Evolutionary conservation across 2,329 filamentous ascomycete species (phyloP).

Genomic region (Arthroderma sp.): DNA sequence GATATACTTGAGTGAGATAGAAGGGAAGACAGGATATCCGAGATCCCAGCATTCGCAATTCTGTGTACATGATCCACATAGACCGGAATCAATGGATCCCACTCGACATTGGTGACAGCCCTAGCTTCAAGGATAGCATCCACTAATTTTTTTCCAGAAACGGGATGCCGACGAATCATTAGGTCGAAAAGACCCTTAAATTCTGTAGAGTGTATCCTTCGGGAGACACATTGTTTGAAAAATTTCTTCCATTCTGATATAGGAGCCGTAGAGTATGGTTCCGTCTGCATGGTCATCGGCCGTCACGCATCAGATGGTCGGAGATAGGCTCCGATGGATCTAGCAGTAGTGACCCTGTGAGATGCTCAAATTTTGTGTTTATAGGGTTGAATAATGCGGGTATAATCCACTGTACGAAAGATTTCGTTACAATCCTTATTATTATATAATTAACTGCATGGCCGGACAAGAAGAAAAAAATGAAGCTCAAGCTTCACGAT

Average conservation of each 20-base stretch:
- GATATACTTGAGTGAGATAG: slow-evolving; percentile 25
- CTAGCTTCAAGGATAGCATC: slow-evolving; percentile 25
- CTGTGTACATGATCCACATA: slow-evolving; percentile 28
- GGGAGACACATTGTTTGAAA: slow-evolving; percentile 8
- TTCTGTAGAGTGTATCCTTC: slow-evolving; percentile 15
- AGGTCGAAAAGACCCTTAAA: slow-evolving; percentile 26
- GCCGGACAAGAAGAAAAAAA: too few species aligned
- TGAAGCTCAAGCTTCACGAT: too few species aligned
- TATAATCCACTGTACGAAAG: too few species aligned
- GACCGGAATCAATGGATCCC: slow-evolving; percentile 30
- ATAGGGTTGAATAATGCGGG: too few species aligned
- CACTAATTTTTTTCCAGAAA: slow-evolving; percentile 21
- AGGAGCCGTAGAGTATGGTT: neutral
- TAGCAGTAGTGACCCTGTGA: too few species aligned
- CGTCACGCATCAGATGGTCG: too few species aligned
- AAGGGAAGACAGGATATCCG: slow-evolving; percentile 21
- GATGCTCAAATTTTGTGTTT: too few species aligned
- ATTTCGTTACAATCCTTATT: too few species aligned
- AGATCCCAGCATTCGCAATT: slow-evolving; percentile 20
- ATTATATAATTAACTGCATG: too few species aligned
- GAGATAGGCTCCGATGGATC: too few species aligned
- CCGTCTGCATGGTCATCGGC: too few species aligned
- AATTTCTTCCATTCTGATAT: slow-evolving; percentile 8
- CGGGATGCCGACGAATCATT: slow-evolving; percentile 19
- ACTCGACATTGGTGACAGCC: slow-evolving; percentile 20